A percentile compares a stretch with the other conserved stretches of the same genome.
Conservation (phyloP, 2,329 filamentous ascomycete species). For the Colletotrichum noveboracense region DNA sequence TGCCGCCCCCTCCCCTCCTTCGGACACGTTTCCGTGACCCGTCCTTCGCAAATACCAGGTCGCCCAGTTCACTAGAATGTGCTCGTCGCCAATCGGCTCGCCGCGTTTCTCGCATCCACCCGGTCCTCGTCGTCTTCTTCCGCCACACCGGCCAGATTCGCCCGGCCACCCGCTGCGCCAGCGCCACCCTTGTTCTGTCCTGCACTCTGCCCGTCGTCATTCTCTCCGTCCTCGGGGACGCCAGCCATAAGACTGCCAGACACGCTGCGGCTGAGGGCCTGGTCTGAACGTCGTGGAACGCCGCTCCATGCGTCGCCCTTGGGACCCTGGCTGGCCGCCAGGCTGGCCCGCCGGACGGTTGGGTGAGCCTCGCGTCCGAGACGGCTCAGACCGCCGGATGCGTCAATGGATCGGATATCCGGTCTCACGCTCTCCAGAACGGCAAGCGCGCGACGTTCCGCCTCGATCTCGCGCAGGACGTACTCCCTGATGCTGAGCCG, state of each 20-base stretch:
- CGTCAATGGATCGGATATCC: slow-evolving; percentile 91
- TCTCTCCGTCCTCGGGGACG: slow-evolving; percentile 65
- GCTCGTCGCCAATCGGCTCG: slow-evolving; percentile 90
- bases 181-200: slow-evolving; percentile 36
- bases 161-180: slow-evolving; percentile 44
- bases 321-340: slow-evolving; percentile 90
- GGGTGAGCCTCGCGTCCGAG: slow-evolving; percentile 91
- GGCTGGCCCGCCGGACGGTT: slow-evolving; percentile 70
- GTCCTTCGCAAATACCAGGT: neutral
- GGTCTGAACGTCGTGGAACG: slow-evolving; percentile 80
- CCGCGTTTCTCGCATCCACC: slow-evolving; percentile 94
- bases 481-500: slow-evolving; percentile 87
- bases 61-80: slow-evolving; percentile 69
- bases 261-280: slow-evolving; percentile 74
- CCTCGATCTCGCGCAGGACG: slow-evolving; percentile 92
- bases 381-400: slow-evolving; percentile 86
- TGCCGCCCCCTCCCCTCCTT: neutral
- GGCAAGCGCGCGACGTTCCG: slow-evolving; percentile 88
- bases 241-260: slow-evolving; percentile 74
- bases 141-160: slow-evolving; percentile 63
- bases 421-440: slow-evolving; percentile 93
- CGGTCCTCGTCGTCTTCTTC: slow-evolving; percentile 93
- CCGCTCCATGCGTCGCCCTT: slow-evolving; percentile 99
- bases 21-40: neutral
- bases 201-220: slow-evolving; percentile 42